Evolutionary conservation across 768 basidiomycete species (phyloP).

Genomic region (Tephrocybe rancida): DNA sequence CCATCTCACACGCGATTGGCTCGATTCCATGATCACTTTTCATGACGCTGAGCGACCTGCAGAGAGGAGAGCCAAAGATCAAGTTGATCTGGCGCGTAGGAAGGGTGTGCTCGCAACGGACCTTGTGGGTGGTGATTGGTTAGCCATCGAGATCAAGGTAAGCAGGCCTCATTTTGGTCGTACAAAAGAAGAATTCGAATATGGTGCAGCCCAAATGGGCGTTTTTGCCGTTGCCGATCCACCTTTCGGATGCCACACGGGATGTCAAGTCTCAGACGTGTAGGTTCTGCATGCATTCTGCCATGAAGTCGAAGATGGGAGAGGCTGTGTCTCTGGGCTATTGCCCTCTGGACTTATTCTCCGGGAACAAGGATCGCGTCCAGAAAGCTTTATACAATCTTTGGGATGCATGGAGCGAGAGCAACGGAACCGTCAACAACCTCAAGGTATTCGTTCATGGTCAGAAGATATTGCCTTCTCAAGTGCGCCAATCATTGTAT

Average conservation of each 20-base stretch:
- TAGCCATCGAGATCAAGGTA: conserved; percentile 94
- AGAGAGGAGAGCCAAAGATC: conserved; percentile 54
- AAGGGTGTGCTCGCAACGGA: conserved; percentile 81
- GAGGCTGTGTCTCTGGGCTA: conserved; percentile 50
- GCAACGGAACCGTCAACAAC: conserved; percentile 74
- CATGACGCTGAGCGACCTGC: conserved; percentile 57
- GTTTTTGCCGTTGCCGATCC: conserved; percentile 69
- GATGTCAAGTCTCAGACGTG: conserved; percentile 72
- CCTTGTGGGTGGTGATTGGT: conserved; percentile 62
- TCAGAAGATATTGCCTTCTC: conserved; percentile 52
- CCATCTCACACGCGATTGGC: conserved; percentile 55
- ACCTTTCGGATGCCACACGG: conserved; percentile 62
- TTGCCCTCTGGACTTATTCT: conserved; percentile 92
- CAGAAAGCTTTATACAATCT: conserved; percentile 65
- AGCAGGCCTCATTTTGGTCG: conserved; percentile 9
- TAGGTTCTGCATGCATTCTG: conserved; percentile 89
- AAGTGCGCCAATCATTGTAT: conserved; percentile 43
- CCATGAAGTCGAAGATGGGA: conserved; percentile 46
- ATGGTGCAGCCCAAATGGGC: conserved; percentile 91
- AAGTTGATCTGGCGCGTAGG: conserved; percentile 53
- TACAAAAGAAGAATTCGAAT: not conserved
- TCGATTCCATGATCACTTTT: conserved; percentile 48
- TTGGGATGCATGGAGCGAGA: conserved; percentile 73
- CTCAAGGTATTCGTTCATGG: conserved; percentile 80
- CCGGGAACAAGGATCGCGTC: conserved; percentile 62